A percentile compares a stretch with the other conserved stretches of the same genome.
phyloP scores from a whole-genome alignment of 257 asterid species.

The Petunia axillaris region DNA sequence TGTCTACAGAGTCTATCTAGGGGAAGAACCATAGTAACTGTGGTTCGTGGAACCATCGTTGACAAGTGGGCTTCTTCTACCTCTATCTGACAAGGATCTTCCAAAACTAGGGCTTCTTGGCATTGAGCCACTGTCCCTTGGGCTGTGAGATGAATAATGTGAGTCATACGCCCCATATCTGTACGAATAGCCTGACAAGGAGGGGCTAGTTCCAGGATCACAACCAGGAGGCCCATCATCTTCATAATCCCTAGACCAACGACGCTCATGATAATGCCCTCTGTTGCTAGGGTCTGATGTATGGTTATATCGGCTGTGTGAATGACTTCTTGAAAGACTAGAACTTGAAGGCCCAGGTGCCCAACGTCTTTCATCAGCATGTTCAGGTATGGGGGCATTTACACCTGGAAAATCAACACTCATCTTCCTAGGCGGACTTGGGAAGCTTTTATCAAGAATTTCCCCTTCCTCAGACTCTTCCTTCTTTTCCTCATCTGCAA shows the following conservation, averaged over 20 bases:
- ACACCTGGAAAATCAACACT: slow-evolving; percentile 85
- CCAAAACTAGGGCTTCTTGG: slow-evolving; percentile 61
- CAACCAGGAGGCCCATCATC: slow-evolving; percentile 86
- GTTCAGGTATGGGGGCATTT: slow-evolving; percentile 90
- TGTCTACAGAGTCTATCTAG: slow-evolving; percentile 42
- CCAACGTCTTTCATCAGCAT: slow-evolving; percentile 81
- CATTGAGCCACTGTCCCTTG: slow-evolving; percentile 42
- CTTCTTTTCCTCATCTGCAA: slow-evolving; percentile 59
- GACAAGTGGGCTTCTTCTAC: slow-evolving; percentile 53
- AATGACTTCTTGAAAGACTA: slow-evolving; percentile 38
- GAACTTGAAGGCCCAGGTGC: slow-evolving; percentile 45
- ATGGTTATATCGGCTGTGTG: slow-evolving; percentile 49
- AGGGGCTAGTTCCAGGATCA: slow-evolving; percentile 64
- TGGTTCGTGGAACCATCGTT: slow-evolving; percentile 43
- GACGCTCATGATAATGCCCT: slow-evolving; percentile 43
- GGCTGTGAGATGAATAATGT: slow-evolving; percentile 43
- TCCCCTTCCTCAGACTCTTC: slow-evolving; percentile 77
- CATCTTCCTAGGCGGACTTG: slow-evolving; percentile 55
- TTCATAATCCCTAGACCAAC: slow-evolving; percentile 40
- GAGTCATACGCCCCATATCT: slow-evolving; percentile 54
- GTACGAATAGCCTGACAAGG: slow-evolving; percentile 46
- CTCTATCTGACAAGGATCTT: slow-evolving; percentile 67
- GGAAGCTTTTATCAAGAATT: slow-evolving; percentile 48
- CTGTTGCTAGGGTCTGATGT: slow-evolving; percentile 48
- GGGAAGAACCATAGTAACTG: slow-evolving; percentile 42